These are phyloP conservation scores for Rhinocladiella similis DNA, from an alignment of 2,329 filamentous ascomycete genomes.

Conservation along the genomic window DNA sequence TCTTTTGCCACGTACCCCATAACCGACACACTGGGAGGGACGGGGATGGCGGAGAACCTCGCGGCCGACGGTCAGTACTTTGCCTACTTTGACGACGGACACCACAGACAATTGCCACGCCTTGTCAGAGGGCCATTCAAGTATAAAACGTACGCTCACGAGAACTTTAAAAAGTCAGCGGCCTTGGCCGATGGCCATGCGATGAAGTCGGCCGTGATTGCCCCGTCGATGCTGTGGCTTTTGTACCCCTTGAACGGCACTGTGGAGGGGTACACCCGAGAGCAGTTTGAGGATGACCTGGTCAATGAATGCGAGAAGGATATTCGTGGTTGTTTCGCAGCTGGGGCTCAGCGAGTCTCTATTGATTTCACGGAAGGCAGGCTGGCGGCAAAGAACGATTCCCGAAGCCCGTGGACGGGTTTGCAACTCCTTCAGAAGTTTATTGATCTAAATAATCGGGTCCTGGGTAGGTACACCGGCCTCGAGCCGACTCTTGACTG, in stretches of 20 bases:
- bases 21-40: constrained; percentile 34
- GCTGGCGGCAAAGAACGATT: constrained; percentile 35
- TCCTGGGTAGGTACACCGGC: constrained; percentile 7
- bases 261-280: constrained; percentile 33
- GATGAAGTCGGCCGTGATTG: constrained; percentile 33
- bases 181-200: constrained; percentile 32
- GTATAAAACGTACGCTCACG: constrained; percentile 36
- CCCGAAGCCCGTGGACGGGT: constrained; percentile 36
- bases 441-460: constrained; percentile 34
- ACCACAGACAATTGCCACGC: constrained; percentile 9
- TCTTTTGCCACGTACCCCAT: constrained; percentile 38
- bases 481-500: constrained; percentile 18
- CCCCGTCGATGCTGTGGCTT: constrained; percentile 37
- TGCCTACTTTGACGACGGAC: constrained; percentile 16
- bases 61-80: constrained; percentile 36
- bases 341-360: constrained; percentile 34
- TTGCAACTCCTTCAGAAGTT: constrained; percentile 34
- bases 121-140: constrained; percentile 2
- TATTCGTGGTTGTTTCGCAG: constrained; percentile 36
- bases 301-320: constrained; percentile 38
- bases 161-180: constrained; percentile 33
- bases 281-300: constrained; percentile 34
- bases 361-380: constrained; percentile 38
- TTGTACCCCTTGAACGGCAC: constrained; percentile 34
- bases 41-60: constrained; percentile 32